A percentile compares a stretch with the other conserved stretches of the same genome.
These are phyloP conservation scores for Termitomyces sp. DNA, from an alignment of 768 basidiomycete genomes.

Conservation along the genomic window DNA sequence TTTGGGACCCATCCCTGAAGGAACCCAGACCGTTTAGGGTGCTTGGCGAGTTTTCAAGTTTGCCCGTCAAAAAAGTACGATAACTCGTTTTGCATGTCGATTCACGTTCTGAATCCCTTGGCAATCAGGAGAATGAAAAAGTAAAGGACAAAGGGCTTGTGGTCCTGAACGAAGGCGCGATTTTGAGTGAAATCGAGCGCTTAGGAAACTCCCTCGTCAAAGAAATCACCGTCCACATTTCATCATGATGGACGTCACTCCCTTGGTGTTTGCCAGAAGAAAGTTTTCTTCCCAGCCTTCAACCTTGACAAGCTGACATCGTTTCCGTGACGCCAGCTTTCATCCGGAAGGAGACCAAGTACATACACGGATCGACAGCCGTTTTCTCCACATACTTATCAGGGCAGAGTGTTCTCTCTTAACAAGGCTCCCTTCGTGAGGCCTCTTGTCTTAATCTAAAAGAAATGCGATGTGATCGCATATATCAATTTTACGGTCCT, in stretches of 20 bases:
- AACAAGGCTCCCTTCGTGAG: neutral
- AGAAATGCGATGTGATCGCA: neutral
- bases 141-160: slow-evolving; percentile 56
- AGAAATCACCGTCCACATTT: slow-evolving; percentile 30
- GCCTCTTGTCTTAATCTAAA: neutral
- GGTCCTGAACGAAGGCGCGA: slow-evolving; percentile 53
- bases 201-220: slow-evolving; percentile 66
- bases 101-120: neutral
- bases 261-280: neutral
- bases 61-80: slow-evolving; percentile 42
- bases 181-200: slow-evolving; percentile 73
- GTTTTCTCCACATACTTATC: neutral
- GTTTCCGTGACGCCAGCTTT: neutral
- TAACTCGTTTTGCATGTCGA: neutral
- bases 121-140: slow-evolving; percentile 32
- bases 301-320: neutral
- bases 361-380: neutral
- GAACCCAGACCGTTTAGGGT: slow-evolving; percentile 69
- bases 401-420: neutral
- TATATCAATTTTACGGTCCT: neutral
- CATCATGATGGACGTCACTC: neutral
- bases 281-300: neutral
- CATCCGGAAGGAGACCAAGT: too few relatives aligned
- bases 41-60: slow-evolving; percentile 73
- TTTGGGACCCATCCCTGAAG: slow-evolving; percentile 79